Base-by-base conservation (phyloP, 768 basidiomycete species). In the Gyrodon lividus region DNA sequence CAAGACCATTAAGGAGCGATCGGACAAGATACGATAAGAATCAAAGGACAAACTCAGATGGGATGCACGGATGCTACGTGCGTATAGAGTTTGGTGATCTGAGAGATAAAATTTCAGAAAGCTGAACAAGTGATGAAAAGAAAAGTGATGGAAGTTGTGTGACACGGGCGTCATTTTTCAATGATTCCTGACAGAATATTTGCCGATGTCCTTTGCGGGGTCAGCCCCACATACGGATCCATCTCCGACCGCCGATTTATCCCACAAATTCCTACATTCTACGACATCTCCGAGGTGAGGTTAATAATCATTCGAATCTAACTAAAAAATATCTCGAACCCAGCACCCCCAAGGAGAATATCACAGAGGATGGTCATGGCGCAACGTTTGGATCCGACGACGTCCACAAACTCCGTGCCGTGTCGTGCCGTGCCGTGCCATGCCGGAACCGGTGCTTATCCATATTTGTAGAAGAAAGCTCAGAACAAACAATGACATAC, bases 1-100 rank as follows among this genome's bases (percentile, higher is more conserved):
- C 69, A 58, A 46, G 58, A 59, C 61, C 61, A 61, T 63, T 55
- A 53, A 56, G 28, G 57, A 65, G 58, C 54, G 66, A 68, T 68
- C 67, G 56, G 58, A 59, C 58, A 44, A 56, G 61, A 68, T 63
- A 60, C 48, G 69, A 62, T 64, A 59, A 58, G 42, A 67, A 64
- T 57, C 63, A 42, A 31, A 58, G 30, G 39, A 56, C 5, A 44
- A n/a, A n/a, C n/a, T n/a, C n/a, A 30, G 37, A 31, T 24, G 39
- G 54, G 10, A 43, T 17, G n/a, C 17, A 16, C 16, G 24, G 48
- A 23, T 38, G 45, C 45, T 38, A 31, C 46, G 50, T 51, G 56
- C 23, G 46, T 50, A 55, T 46, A 54, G 45, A 58, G 62, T 58
- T 59, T 47, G 49, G n/a, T 56, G 55, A 64, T 60, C 53, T 59